Base-by-base conservation (phyloP, 2,329 filamentous ascomycete genomes). In the Ophiostoma montium region DNA sequence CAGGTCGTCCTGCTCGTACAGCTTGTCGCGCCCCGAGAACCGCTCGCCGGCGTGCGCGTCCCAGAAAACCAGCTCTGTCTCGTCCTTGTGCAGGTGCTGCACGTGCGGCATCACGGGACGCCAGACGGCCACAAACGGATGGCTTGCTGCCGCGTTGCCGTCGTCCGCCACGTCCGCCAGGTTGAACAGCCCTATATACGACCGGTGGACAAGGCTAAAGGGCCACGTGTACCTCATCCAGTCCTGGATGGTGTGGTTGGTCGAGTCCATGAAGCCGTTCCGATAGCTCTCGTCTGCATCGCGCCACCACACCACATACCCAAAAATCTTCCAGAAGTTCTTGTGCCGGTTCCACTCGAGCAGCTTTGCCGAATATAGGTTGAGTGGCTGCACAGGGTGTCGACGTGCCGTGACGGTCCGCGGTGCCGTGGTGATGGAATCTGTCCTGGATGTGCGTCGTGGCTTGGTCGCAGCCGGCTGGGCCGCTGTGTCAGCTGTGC, bases 61-160 rank as follows among this genome's bases (percentile, higher is more conserved):
- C 74, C 74, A 78, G 35, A 80, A 72, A 6, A 79, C 61, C 12
- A 80, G 55, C 54, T 79, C 74, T 2, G 65, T 64, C 2, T 48
- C 3, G 65, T 63, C 2, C 46, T 46, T 0, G 2, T 54, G 57
- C 62, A 69, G 1, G 58, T 54, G 19, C 48, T 58, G 1, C 9
- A 13, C 3, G 49, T 69, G 63, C 1, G 65, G 60, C n/a, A 70
- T 60, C 5, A 61, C 55, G 0, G 70, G 67, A 11, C 75, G 67
- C 50, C 69, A 67, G 13, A 74, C 56, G 0, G 63, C 71, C 32
- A 78, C 53, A 74, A 75, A 80, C 0, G 75, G 71, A 41, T 70
- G 67, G 10, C 68, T 65, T 31, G 53, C 50, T 9, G 66, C 59
- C 65, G n/a, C n/a, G n/a, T n/a, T n/a, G n/a, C n/a, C n/a, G n/a